Conservation (phyloP, 2,329 filamentous ascomycete genomes). For the Pseudopyricularia cyperi region DNA sequence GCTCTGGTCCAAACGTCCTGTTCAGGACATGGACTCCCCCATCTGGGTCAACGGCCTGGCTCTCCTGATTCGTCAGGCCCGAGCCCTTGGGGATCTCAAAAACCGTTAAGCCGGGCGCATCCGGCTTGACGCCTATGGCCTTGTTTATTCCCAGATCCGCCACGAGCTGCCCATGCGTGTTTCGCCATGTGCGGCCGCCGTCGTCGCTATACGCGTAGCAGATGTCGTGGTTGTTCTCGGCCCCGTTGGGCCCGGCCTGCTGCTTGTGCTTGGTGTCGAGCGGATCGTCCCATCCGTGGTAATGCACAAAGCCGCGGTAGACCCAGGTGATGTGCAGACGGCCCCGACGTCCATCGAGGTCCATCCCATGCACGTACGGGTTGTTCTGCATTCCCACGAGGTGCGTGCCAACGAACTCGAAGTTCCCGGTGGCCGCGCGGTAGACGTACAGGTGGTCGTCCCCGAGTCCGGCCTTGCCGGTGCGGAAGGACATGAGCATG, state of each 20-base stretch:
- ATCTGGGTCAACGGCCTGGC: conserved; percentile 25
- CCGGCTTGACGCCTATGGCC: conserved; percentile 18
- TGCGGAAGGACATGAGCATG: conserved; percentile 34
- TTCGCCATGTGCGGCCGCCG: conserved; percentile 27
- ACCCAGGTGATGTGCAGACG: conserved; percentile 34
- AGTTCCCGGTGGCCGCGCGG: conserved; percentile 19
- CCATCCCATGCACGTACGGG: conserved; percentile 37
- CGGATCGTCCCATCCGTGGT: conserved; percentile 27
- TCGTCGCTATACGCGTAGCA: conserved; percentile 35
- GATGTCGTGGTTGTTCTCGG: conserved; percentile 34
- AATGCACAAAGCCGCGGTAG: conserved; percentile 32
- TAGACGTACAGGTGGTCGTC: conserved; percentile 35
- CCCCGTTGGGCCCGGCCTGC: conserved; percentile 27
- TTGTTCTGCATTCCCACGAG: conserved; percentile 31
- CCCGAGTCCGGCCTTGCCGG: conserved; percentile 34
- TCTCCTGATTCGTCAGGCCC: conserved; percentile 24
- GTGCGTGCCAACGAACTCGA: conserved; percentile 24
- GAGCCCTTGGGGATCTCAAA: conserved; percentile 29
- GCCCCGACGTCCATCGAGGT: conserved; percentile 10
- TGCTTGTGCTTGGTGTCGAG: conserved; percentile 25
- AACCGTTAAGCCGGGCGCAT: conserved; percentile 25
- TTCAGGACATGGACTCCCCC: conserved; percentile 36
- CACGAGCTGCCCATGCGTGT: conserved; percentile 20
- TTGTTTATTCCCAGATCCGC: conserved; percentile 13
- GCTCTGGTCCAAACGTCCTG: conserved; percentile 14